Evolutionary conservation across 768 basidiomycete genomes (phyloP).

Genomic region (Amanita jacksonii): DNA sequence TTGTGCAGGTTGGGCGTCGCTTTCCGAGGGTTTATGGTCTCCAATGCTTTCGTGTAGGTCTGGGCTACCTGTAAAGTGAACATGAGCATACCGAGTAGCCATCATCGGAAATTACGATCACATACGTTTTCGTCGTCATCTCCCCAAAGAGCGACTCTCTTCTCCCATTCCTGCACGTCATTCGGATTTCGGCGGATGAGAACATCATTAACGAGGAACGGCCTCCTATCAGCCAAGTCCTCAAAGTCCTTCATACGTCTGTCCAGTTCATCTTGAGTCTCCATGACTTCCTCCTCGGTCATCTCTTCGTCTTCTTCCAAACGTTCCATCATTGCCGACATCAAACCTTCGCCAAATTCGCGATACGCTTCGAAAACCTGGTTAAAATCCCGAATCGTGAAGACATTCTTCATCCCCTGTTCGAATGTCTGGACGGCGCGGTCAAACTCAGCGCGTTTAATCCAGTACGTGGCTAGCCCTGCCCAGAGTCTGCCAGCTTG

Average conservation of each 20-base stretch:
- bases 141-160: constrained; percentile 87
- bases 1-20: constrained; percentile 87
- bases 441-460: constrained; percentile 93
- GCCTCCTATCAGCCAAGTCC: constrained; percentile 87
- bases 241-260: constrained; percentile 87
- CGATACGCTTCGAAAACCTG: constrained; percentile 97
- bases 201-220: constrained; percentile 95
- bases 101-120: background rate
- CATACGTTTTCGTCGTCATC: constrained; percentile 87
- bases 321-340: constrained; percentile 82
- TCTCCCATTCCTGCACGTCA: constrained; percentile 99
- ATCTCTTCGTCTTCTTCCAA: constrained; percentile 78
- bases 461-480: constrained; percentile 96
- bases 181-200: constrained; percentile 88
- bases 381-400: constrained; percentile 94
- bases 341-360: constrained; percentile 86
- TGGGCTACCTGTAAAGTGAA: constrained; percentile 60
- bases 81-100: too few relatives aligned
- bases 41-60: constrained; percentile 85
- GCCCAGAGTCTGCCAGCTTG: constrained; percentile 96
- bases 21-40: constrained; percentile 80
- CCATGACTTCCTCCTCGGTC: constrained; percentile 69
- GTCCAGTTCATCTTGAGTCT: constrained; percentile 80
- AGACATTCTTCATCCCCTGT: constrained; percentile 67
- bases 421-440: constrained; percentile 85